A percentile compares a stretch with the other conserved stretches of the same genome.
Evolutionary conservation across 1,284 basidiomycete genomes (phyloP).

Genomic region (Fistulina hepatica): DNA sequence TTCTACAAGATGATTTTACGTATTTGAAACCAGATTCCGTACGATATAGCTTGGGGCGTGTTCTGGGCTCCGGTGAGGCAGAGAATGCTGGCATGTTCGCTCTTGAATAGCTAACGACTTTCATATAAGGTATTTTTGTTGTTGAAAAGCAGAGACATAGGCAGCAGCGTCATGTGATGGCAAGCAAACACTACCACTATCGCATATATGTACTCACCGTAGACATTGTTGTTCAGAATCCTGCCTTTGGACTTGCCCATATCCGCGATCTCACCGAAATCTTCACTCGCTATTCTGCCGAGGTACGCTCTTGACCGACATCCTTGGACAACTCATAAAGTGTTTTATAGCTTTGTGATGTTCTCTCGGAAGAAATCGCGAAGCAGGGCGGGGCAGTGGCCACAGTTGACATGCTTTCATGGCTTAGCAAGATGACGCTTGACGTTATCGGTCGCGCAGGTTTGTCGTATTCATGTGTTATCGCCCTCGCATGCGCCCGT

Average conservation of each 20-base stretch:
- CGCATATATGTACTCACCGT: too few relatives aligned
- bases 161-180: background rate
- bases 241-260: constrained; percentile 13
- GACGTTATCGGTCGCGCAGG: constrained; percentile 64
- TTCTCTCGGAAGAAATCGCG: constrained; percentile 28
- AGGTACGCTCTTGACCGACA: constrained; percentile 24
- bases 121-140: too few relatives aligned
- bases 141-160: background rate
- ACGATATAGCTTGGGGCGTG: constrained; percentile 5
- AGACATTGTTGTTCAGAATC: too few relatives aligned
- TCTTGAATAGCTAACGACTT: too few relatives aligned
- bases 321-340: background rate
- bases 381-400: constrained; percentile 18
- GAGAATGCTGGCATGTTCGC: too few relatives aligned
- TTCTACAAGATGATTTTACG: constrained; percentile 8
- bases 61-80: constrained; percentile 10
- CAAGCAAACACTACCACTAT: too few relatives aligned
- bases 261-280: constrained; percentile 13
- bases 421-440: constrained; percentile 48
- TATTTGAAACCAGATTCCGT: constrained; percentile 7
- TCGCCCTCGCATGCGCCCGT: too few relatives aligned
- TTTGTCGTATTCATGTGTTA: too few relatives aligned
- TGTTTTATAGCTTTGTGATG: constrained; percentile 44
- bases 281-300: constrained; percentile 34
- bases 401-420: constrained; percentile 39